Base-by-base conservation (phyloP, 2,329 filamentous ascomycete genomes). In the Paecilomyces sp. region DNA sequence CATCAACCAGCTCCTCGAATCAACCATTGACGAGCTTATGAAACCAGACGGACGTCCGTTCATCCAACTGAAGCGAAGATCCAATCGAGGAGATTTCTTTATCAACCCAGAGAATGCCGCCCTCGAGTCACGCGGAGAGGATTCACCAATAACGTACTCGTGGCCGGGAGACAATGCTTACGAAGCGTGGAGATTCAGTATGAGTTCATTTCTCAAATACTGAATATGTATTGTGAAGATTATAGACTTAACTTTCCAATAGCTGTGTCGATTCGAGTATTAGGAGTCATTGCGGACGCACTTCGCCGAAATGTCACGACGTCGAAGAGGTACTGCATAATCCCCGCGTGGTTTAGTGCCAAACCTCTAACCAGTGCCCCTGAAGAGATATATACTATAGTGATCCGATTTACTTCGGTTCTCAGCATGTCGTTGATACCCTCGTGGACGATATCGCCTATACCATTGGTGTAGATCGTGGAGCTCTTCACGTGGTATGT, bases 381-480 rank as follows among this genome's bases (percentile, higher is more conserved):
- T 6, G 22, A 60, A 87, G 85, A 62, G 85, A 88, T 63, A 82
- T 88, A 31, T 88, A 84, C 65, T 88, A 88, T 67, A 80, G 79
- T 56, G 83, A 87, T 62, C 83, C 85, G 1, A 76, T 77, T 50
- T 76, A 85, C 8, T 88, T 88, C 65, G 76, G 78, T 50, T 82
- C 79, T 41, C 85, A 88, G 64, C 67, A 71, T 13, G 74, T 81
- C 1, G 84, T 88, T 2, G 82, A 88, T 68, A 75, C 75, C 56
- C 82, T 82, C 58, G 76, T 88, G 11, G 85, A 88, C 66, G 83
- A 85, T 63, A 74, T 88, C 57, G 84, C 85, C 1, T 81, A 77
- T 64, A 87, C 85, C 0, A 81, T 88, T 63, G 78, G 78, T 3
- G 79, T 87, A 13, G 75, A 81, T 55, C 76, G 85, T 61, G 71